A percentile compares a stretch with the other conserved stretches of the same genome.
Evolutionary conservation across 2,329 filamentous ascomycete genomes (phyloP).

Genomic region (Trichoderma citrinoviride): DNA sequence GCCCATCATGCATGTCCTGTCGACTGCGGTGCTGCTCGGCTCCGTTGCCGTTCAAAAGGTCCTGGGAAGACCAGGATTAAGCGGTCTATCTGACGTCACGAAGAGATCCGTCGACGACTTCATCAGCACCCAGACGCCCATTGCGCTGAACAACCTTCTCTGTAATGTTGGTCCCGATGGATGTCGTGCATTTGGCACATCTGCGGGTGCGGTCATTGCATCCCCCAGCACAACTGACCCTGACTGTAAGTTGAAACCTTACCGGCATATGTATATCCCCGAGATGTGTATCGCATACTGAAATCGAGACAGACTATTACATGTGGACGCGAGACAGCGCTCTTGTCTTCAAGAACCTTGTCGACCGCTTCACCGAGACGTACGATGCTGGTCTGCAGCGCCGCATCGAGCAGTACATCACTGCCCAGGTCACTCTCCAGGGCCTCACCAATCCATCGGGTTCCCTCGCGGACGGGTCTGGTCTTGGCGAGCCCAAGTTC

Average conservation of each 20-base stretch:
- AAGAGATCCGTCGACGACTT: conserved; percentile 53
- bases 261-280: background rate
- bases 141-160: conserved; percentile 51
- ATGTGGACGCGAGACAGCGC: conserved; percentile 77
- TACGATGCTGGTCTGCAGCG: conserved; percentile 59
- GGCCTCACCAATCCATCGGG: conserved; percentile 68
- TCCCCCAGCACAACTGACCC: conserved; percentile 53
- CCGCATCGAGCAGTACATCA: conserved; percentile 66
- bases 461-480: conserved; percentile 47
- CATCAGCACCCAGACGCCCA: conserved; percentile 50
- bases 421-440: conserved; percentile 64
- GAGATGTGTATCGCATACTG: background rate
- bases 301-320: conserved; percentile 60
- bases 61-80: conserved; percentile 44
- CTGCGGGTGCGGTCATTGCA: conserved; percentile 54
- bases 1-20: conserved; percentile 51
- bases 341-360: conserved; percentile 64
- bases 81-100: conserved; percentile 32
- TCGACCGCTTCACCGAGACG: conserved; percentile 61
- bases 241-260: conserved; percentile 47
- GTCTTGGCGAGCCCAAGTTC: conserved; percentile 73
- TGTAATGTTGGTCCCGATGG: conserved; percentile 60
- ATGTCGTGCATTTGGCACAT: conserved; percentile 47
- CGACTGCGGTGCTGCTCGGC: conserved; percentile 51
- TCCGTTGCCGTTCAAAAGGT: conserved; percentile 51